Base-by-base conservation (phyloP, 495 filamentous ascomycete species). In the Thermochaetoides thermophila region DNA sequence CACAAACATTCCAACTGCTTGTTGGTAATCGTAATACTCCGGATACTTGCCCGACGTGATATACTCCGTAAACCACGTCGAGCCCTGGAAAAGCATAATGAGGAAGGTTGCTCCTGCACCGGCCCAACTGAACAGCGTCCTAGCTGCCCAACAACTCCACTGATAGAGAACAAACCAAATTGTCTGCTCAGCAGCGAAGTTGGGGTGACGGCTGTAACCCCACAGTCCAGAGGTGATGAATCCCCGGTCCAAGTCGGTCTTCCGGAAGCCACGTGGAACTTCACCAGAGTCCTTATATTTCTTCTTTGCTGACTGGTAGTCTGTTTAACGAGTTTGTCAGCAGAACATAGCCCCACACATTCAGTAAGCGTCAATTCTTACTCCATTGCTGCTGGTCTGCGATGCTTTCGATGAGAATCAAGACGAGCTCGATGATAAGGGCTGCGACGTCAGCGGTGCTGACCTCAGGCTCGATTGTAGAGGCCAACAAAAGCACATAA, bases 301-400 rank as follows among this genome's bases (percentile, higher is more conserved):
- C 17, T 68, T 60, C 59, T 94, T 95, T 12, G 87, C 89, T 10
- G 50, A 46, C 38, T 96, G 85, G 67, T 71, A 99, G n/a, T n/a
- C n/a, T n/a, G n/a, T n/a, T n/a, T n/a, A n/a, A 10, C 16, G 12
- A 34, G 8, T 12, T n/a, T 15, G 16, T 38, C 30, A 52, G 57
- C 34, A 14, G 31, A 7, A 21, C n/a, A 7, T 23, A 7, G 4
- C 7, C 20, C 23, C 11, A 10, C 9, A 7, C 5, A 24, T 29
- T 7, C 32, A 12, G 38, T 17, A 32, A 17, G 24, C 16, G 46
- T 10, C 1, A 29, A 2, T n/a, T n/a, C 67, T 39, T 54, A 76
- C 74, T 66, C 91, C 91, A 99, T 55, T 95, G 87, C 50, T 94
- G 83, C 40, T 87, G 74, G 49, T 99, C 91, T 46, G 85, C 83